Base-by-base conservation (phyloP, 1,284 basidiomycete species). In the Rhodotorula sp. region DNA sequence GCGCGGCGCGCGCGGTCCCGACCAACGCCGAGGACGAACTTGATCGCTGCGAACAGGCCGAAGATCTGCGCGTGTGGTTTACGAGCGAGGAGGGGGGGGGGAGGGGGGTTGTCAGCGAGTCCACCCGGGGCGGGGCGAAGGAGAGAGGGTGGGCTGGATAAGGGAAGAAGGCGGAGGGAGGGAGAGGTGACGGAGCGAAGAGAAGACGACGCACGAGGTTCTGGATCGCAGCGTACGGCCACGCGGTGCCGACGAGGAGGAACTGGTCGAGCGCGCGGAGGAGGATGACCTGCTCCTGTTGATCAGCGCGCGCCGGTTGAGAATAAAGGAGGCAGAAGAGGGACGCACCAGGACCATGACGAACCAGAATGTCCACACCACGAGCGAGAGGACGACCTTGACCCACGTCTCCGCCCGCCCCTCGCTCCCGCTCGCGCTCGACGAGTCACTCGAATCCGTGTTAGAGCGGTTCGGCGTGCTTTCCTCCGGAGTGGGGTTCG, bases 181-280 rank as follows among this genome's bases (percentile, higher is more conserved):
- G 27, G 36, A 4, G 22, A 44, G 39, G 41, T 34, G 27, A 34
- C 1, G 7, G 25, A 32, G 32, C 15, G 17, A 15, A 21, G 19
- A 27, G 34, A 9, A 21, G 19, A 5, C 50, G 19, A 5, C 50
- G 6, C 3, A 62, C 61, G n/a, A 54, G 19, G 51, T 62, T 62
- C 32, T 62, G 61, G n/a, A 62, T 54, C 3, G 37, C 36, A 25
- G 36, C 61, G 37, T 53, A 62, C 17, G 61, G 61, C 61, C 61
- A 62, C 4, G 37, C 37, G 10, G n/a, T 54, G 4, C 61, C 61
- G 37, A 41, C 51, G 37, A 62, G 51, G 19, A 62, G 50, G 29
- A 62, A 62, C 1, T 41, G n/a, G 50, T 53, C 21, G 21, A 39
- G 61, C 0, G 61, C 61, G 4, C n/a, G 9, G 37, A 62, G 53